These are phyloP conservation scores for Camellia lanceoleosa DNA, from an alignment of 148 eudicot genomes.

Conservation along the genomic window DNA sequence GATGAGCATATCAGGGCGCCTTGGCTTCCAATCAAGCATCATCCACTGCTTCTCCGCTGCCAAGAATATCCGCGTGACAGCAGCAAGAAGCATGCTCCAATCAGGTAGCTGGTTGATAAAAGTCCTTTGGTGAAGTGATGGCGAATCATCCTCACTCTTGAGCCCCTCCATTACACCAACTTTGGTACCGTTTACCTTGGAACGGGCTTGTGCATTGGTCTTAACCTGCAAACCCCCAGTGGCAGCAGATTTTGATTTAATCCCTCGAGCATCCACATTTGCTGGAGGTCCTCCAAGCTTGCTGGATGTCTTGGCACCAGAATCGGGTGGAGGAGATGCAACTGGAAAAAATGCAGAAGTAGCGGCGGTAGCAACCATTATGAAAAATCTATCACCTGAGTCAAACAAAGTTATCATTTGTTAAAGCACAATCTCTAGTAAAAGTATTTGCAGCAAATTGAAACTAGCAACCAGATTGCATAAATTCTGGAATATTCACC, in stretches of 20 bases:
- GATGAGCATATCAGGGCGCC: slow-evolving; percentile 67
- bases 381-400: slow-evolving; percentile 18
- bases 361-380: slow-evolving; percentile 87
- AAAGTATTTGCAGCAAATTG: slow-evolving; percentile 4
- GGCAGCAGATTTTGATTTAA: slow-evolving; percentile 52
- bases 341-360: slow-evolving; percentile 57
- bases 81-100: slow-evolving; percentile 99
- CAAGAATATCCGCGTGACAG: slow-evolving; percentile 87
- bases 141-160: slow-evolving; percentile 44
- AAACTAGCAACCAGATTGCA: background rate
- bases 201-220: slow-evolving; percentile 81
- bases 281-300: slow-evolving; percentile 46
- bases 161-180: slow-evolving; percentile 48
- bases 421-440: background rate
- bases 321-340: slow-evolving; percentile 39
- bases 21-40: slow-evolving; percentile 98
- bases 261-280: slow-evolving; percentile 51
- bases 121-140: slow-evolving; percentile 72
- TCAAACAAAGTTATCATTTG: background rate
- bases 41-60: slow-evolving; percentile 99
- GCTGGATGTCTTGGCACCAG: slow-evolving; percentile 46
- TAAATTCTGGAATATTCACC: background rate
- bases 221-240: slow-evolving; percentile 59
- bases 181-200: slow-evolving; percentile 71
- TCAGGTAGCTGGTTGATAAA: slow-evolving; percentile 94